Base-by-base conservation (phyloP, 495 filamentous ascomycete species). In the Cenococcum geophilum region DNA sequence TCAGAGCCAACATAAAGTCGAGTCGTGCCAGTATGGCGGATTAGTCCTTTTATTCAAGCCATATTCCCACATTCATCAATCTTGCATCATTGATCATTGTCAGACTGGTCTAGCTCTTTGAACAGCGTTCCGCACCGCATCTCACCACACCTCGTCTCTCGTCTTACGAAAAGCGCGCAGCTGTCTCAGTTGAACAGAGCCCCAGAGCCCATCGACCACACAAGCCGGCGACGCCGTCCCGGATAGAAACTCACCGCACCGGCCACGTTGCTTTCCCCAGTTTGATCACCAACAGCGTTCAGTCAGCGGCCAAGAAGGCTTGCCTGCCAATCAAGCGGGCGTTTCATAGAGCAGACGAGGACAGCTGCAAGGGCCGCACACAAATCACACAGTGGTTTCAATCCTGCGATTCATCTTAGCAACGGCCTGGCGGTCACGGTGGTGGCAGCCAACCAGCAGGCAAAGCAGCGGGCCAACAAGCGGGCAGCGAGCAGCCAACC, bases 341-440 rank as follows among this genome's bases (percentile, higher is more conserved):
- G 50, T 63, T 52, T 48, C 47, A 25, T n/a, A 35, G 59, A 2
- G 36, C 18, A 6, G 23, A 25, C 49, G 49, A 23, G 54, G 49
- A 23, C 49, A 34, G 55, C 66, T 69, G 66, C 66, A 68, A 65
- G 66, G 63, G 63, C 59, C 8, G 25, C 56, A 66, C 50, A 42
- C 66, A 47, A 58, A 69, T 69, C 66, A 69, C 66, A 63, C 62
- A 0, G 64, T 35, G 36, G 63, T 66, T 63, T 69, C 63, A 53
- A 32, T 57, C 51, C 20, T 35, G 25, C 10, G 61, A 8, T 32
- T 52, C 49, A 56, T 56, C 54, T 56, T 25, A 56, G 54, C 18
- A 52, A 12, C 49, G 23, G 48, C n/a, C 21, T 23, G 4, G 48
- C 2, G 4, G 48, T 51, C 4, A 21, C 49, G 21, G 18, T 9